Base-by-base conservation (phyloP, 768 basidiomycete genomes). In the Lepiota venenata region DNA sequence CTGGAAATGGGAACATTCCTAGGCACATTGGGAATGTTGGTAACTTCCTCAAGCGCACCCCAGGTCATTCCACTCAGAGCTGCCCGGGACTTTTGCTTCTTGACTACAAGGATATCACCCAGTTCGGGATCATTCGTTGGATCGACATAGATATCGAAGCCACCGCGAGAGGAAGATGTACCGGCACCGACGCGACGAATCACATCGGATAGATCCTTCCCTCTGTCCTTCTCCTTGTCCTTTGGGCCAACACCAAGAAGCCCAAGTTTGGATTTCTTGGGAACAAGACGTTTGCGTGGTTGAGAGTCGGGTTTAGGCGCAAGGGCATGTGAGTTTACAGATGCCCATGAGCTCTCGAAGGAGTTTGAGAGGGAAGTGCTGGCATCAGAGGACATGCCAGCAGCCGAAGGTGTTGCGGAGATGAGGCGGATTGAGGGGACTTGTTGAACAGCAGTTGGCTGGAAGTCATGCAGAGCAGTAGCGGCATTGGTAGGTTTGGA, bases 101-200 rank as follows among this genome's bases (percentile, higher is more conserved):
- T 87, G 36, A 91, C 82, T 65, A 91, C 75, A 18, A 87, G 64
- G 16, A 90, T 80, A 58, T 89, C 87, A 5, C 79, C 85, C 35
- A 84, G 71, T 18, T 87, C 87, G 0, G 82, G 80, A 60, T 88
- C 85, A 20, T 77, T 71, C 0, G 76, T 69, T 1, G 84, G 81
- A 58, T 90, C 88, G 8, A 90, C 85, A 59, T 76, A 79, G 43
- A 91, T 88, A 59, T 91, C 88, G 61, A 88, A 84, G 1, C 82
- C 82, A 4, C 78, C 71, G n/a, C 69, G 67, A 2, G 71, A 71
- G 11, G 66, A 56, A 18, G 61, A 32, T n/a, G 60, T 56, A 38
- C 54, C 45, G 8, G 58, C 73, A 8, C 77, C 76, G 2, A 84
- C 75, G 25, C 80, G 78, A 25, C 83, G 69, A 6, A 78, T 73